Conservation (phyloP, 75 land plant genomes). For the Cupressus sempervirens region DNA sequence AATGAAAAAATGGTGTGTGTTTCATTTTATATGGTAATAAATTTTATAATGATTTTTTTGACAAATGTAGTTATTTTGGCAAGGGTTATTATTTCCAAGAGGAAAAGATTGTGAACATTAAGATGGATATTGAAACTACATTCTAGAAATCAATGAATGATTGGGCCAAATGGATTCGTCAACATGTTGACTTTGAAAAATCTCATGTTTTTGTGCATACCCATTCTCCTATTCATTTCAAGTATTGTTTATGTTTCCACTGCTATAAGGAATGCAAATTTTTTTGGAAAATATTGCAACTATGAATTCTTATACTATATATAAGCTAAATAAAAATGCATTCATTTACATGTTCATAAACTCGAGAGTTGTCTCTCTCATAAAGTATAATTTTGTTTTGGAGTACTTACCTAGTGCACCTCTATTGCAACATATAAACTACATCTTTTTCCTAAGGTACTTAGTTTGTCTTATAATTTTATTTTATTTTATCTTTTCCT, state of each 20-base stretch:
- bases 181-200: constrained; percentile 23
- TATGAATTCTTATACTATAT: not conserved
- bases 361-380: not conserved
- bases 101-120: constrained; percentile 41
- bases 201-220: constrained; percentile 65
- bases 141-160: constrained; percentile 52
- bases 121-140: constrained; percentile 53
- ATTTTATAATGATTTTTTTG: not conserved
- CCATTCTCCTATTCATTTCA: constrained; percentile 71
- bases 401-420: not conserved
- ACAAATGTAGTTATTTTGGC: not conserved
- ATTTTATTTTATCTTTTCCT: no score
- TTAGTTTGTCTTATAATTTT: not conserved
- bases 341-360: not conserved
- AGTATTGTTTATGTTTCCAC: constrained; percentile 26
- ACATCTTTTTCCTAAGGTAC: not conserved
- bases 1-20: no score
- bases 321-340: not conserved
- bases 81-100: constrained; percentile 74
- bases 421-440: not conserved
- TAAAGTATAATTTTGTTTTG: not conserved
- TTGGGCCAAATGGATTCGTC: constrained; percentile 49
- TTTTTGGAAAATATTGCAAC: not conserved
- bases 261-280: not conserved
- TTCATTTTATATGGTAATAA: no score